phyloP scores from a whole-genome alignment of 225 moss, liverwort and hornwort genomes.

The Pleurozium schreberi region DNA sequence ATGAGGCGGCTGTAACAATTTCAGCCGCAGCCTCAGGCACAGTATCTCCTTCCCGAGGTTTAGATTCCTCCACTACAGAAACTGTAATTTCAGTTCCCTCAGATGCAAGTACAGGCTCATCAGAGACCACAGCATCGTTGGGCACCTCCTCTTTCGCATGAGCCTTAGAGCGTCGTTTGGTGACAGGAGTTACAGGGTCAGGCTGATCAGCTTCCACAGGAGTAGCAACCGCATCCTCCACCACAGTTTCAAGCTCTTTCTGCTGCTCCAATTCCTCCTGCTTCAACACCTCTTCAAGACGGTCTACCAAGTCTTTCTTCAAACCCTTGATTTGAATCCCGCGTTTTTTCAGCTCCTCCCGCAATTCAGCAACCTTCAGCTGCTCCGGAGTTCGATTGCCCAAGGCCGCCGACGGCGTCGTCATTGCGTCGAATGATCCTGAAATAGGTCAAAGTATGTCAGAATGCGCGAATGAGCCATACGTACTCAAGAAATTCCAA shows the following conservation, averaged over 20 bases:
- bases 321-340: conserved; percentile 81
- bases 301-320: conserved; percentile 95
- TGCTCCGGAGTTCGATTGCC: conserved; percentile 99
- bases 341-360: conserved; percentile 86
- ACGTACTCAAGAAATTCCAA: not conserved
- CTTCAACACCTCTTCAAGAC: conserved; percentile 75
- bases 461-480: not conserved
- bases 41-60: not conserved
- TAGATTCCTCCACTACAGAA: not conserved
- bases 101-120: conserved; percentile 15
- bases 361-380: conserved; percentile 89
- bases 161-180: conserved; percentile 14
- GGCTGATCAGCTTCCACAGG: conserved; percentile 7
- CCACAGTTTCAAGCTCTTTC: not conserved
- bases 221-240: conserved; percentile 1
- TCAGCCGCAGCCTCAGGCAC: not conserved
- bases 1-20: not conserved
- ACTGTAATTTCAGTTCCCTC: conserved; percentile 11
- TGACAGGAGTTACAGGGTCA: conserved; percentile 17
- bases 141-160: not conserved
- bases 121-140: not conserved
- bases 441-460: not conserved
- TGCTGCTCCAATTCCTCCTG: conserved; percentile 52
- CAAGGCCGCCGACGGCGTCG: conserved; percentile 77
- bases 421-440: conserved; percentile 50